A percentile compares a stretch with the other conserved stretches of the same genome.
Evolutionary conservation across 2,329 filamentous ascomycete genomes (phyloP).

Genomic region (Penicillium sp.): DNA sequence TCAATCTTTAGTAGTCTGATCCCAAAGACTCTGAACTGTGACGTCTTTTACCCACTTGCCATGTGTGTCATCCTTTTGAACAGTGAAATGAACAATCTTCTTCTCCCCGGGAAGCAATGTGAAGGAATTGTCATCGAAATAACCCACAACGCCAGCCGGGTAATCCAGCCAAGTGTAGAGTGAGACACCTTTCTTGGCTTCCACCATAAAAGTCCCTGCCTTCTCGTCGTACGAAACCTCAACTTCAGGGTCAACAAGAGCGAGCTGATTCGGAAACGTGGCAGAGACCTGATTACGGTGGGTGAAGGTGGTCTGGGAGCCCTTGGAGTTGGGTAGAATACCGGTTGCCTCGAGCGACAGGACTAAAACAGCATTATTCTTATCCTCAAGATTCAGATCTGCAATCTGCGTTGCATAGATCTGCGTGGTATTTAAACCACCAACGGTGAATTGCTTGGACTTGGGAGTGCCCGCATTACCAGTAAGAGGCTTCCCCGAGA

Average conservation of each 20-base stretch:
- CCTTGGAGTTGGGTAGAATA: slow-evolving; percentile 47
- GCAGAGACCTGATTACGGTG: slow-evolving; percentile 55
- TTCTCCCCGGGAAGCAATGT: slow-evolving; percentile 47
- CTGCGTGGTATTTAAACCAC: slow-evolving; percentile 53
- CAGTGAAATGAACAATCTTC: slow-evolving; percentile 46
- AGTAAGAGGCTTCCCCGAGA: slow-evolving; percentile 46
- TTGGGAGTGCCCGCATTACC: slow-evolving; percentile 35
- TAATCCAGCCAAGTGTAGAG: slow-evolving; percentile 58
- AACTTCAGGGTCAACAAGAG: slow-evolving; percentile 51
- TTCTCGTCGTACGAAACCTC: slow-evolving; percentile 34
- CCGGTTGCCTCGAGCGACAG: slow-evolving; percentile 48
- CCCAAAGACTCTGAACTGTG: slow-evolving; percentile 54
- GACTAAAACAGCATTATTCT: slow-evolving; percentile 42
- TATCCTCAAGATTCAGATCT: slow-evolving; percentile 33
- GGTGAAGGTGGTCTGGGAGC: slow-evolving; percentile 36
- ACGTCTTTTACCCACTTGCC: slow-evolving; percentile 49
- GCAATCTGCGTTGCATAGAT: slow-evolving; percentile 43
- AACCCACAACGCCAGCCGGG: slow-evolving; percentile 48
- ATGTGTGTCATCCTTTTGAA: slow-evolving; percentile 46
- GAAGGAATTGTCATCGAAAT: slow-evolving; percentile 56
- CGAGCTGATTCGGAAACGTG: slow-evolving; percentile 45
- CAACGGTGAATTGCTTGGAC: slow-evolving; percentile 44
- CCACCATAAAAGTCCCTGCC: slow-evolving; percentile 45
- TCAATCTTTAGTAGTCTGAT: slow-evolving; percentile 32
- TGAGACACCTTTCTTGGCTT: slow-evolving; percentile 49